These are phyloP conservation scores for carrot (Daucus carota) DNA, from an alignment of 129 eudicot species.

Conservation along the genomic window DH1_v3.0 NC_030382.2:28909001-28909500, in stretches of 20 bases:
- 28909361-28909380: slow-evolving; percentile 8
- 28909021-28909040: neutral
- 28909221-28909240: too few species aligned
- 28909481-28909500: slow-evolving; percentile 80
- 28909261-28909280: slow-evolving; percentile 10
- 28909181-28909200: too few species aligned
- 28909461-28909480: slow-evolving; percentile 58
- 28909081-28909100: neutral
- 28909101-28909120: neutral
- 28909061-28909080: neutral
- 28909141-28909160: neutral
- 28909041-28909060: neutral
- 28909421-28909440: slow-evolving; percentile 72
- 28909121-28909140: neutral
- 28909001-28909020: slow-evolving; percentile 1
- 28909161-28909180: neutral
- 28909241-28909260: too few species aligned
- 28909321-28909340: slow-evolving; percentile 50
- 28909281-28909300: slow-evolving; percentile 52
- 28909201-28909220: too few species aligned
- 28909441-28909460: slow-evolving; percentile 72
- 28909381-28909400: slow-evolving; percentile 46
- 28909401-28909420: slow-evolving; percentile 92
- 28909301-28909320: slow-evolving; percentile 35
- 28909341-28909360: slow-evolving; percentile 23